Percentiles rank a stretch among this genome's conserved stretches.
Evolutionary conservation across 495 filamentous ascomycete genomes (phyloP).

Genomic region (Aspergillus nanangensis): DNA sequence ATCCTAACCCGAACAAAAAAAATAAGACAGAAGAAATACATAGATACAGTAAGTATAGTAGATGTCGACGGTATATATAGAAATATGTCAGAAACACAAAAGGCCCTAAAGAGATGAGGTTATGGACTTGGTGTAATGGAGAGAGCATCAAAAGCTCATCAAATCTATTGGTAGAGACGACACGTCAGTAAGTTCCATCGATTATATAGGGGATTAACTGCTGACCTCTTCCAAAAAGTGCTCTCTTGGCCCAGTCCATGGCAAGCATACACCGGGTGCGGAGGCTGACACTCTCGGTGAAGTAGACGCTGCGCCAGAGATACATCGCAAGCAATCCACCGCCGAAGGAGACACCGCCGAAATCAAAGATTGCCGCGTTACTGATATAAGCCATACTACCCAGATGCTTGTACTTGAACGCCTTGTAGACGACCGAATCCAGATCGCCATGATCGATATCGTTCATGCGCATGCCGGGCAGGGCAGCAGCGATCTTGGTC

Average conservation of each 20-base stretch:
- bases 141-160: too few relatives aligned
- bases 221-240: constrained; percentile 93
- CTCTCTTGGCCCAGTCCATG: constrained; percentile 98
- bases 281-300: constrained; percentile 94
- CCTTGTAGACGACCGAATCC: constrained; percentile 89
- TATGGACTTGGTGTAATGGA: too few relatives aligned
- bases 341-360: constrained; percentile 68
- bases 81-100: too few relatives aligned
- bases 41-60: too few relatives aligned
- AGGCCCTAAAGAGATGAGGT: too few relatives aligned
- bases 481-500: constrained; percentile 79
- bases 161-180: too few relatives aligned
- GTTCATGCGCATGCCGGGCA: constrained; percentile 72
- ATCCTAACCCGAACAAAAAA: too few relatives aligned
- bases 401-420: constrained; percentile 91
- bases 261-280: constrained; percentile 84
- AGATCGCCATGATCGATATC: constrained; percentile 83
- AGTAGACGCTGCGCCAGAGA: constrained; percentile 94
- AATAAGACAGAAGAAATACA: too few relatives aligned
- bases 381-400: constrained; percentile 94
- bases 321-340: constrained; percentile 94
- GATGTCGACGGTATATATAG: too few relatives aligned
- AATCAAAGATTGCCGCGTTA: constrained; percentile 92
- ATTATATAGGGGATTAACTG: too few relatives aligned
- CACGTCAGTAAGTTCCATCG: background rate